These are phyloP conservation scores for Tricholomella constricta DNA, from an alignment of 768 basidiomycete genomes.

Conservation along the genomic window DNA sequence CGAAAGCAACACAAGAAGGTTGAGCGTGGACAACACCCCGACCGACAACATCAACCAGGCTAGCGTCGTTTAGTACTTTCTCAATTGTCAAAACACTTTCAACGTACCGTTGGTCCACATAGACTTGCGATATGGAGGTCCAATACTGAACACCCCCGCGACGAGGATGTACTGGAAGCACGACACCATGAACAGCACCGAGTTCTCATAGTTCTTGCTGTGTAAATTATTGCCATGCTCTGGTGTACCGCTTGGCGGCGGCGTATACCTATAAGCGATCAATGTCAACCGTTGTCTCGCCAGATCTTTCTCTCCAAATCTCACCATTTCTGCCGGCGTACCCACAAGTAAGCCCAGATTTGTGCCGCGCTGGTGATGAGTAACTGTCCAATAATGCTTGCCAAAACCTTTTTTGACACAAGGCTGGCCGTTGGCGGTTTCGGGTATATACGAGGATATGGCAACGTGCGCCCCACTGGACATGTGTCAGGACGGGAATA, in stretches of 20 bases:
- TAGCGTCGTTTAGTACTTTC: constrained; percentile 29
- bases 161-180: constrained; percentile 99
- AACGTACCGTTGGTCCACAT: constrained; percentile 91
- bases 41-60: constrained; percentile 85
- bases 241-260: constrained; percentile 54
- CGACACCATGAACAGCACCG: constrained; percentile 88
- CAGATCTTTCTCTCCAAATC: constrained; percentile 12
- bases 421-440: constrained; percentile 95
- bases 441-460: constrained; percentile 82
- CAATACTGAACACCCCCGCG: constrained; percentile 96
- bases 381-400: constrained; percentile 93
- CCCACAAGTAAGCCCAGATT: constrained; percentile 88
- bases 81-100: background rate
- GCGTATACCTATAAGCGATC: constrained; percentile 64
- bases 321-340: constrained; percentile 83
- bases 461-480: constrained; percentile 92
- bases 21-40: constrained; percentile 67
- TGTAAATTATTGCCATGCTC: constrained; percentile 72
- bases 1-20: constrained; percentile 71
- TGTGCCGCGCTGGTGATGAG: constrained; percentile 82
- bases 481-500: constrained; percentile 11
- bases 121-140: constrained; percentile 92
- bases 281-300: background rate
- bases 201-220: constrained; percentile 89
- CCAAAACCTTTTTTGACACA: constrained; percentile 92